phyloP scores from a whole-genome alignment of 2,329 filamentous ascomycete genomes.

The Hypoxylon sp. region DNA sequence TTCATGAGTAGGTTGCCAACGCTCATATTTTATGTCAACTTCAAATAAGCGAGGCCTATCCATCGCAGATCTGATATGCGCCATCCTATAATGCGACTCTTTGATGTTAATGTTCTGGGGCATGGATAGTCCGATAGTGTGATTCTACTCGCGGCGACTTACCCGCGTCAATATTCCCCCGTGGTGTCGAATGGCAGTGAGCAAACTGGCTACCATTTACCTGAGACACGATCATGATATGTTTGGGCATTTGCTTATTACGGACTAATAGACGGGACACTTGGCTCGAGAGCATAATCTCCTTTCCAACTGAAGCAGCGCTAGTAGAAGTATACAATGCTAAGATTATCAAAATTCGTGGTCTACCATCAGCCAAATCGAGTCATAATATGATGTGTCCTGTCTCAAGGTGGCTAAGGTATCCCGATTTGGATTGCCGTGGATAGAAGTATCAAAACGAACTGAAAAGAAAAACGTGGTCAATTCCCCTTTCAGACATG shows the following conservation, averaged over 20 bases:
- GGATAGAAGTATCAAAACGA: conserved; percentile 5
- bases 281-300: conserved; percentile 19
- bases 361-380: not conserved
- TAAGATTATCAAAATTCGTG: conserved; percentile 10
- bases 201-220: conserved; percentile 16
- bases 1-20: conserved; percentile 23
- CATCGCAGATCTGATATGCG: conserved; percentile 18
- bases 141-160: conserved; percentile 17
- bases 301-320: not conserved
- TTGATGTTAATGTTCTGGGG: not conserved
- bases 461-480: conserved; percentile 4
- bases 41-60: conserved; percentile 16
- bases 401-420: conserved; percentile 1
- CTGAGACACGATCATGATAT: conserved; percentile 25
- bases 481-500: not conserved
- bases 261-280: conserved; percentile 16
- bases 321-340: not conserved
- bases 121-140: conserved; percentile 10
- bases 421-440: conserved; percentile 1
- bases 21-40: conserved; percentile 9
- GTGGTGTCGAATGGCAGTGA: conserved; percentile 5
- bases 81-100: conserved; percentile 12
- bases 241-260: conserved; percentile 10
- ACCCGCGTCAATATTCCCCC: conserved; percentile 8
- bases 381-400: conserved; percentile 11